Conservation (phyloP, 2,329 filamentous ascomycete genomes). For the Nothomitra cinnamomea region DNA sequence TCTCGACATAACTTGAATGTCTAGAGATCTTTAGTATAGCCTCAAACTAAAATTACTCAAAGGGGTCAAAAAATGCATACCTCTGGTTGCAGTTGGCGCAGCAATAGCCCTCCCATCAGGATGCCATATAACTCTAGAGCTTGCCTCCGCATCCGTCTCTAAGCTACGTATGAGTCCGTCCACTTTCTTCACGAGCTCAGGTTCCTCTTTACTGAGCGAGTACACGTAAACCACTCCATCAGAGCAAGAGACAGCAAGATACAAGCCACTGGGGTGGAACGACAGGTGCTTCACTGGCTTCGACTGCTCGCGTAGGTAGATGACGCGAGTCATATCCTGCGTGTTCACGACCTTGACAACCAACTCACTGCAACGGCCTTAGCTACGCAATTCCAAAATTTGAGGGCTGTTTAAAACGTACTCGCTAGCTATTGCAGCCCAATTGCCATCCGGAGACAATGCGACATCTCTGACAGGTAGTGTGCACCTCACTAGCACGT, state of each 20-base stretch:
- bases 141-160: conserved; percentile 61
- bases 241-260: conserved; percentile 66
- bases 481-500: conserved; percentile 67
- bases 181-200: conserved; percentile 65
- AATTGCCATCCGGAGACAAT: conserved; percentile 63
- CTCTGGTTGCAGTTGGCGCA: conserved; percentile 57
- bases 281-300: conserved; percentile 83
- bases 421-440: conserved; percentile 94
- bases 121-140: conserved; percentile 70
- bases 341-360: conserved; percentile 79
- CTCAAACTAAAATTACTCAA: neutral
- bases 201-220: conserved; percentile 59
- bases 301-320: conserved; percentile 65
- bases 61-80: conserved; percentile 8
- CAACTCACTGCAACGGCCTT: conserved; percentile 42
- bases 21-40: conserved; percentile 17
- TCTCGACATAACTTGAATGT: conserved; percentile 75
- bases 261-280: conserved; percentile 65
- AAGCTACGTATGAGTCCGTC: conserved; percentile 70
- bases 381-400: neutral
- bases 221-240: conserved; percentile 88
- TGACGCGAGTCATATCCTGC: conserved; percentile 57
- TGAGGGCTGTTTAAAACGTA: conserved; percentile 21
- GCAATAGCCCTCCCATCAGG: conserved; percentile 88
- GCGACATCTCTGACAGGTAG: conserved; percentile 75